Evolutionary conservation across 2,329 filamentous ascomycete species (phyloP).

Genomic region (Verticillium dahliae): DNA sequence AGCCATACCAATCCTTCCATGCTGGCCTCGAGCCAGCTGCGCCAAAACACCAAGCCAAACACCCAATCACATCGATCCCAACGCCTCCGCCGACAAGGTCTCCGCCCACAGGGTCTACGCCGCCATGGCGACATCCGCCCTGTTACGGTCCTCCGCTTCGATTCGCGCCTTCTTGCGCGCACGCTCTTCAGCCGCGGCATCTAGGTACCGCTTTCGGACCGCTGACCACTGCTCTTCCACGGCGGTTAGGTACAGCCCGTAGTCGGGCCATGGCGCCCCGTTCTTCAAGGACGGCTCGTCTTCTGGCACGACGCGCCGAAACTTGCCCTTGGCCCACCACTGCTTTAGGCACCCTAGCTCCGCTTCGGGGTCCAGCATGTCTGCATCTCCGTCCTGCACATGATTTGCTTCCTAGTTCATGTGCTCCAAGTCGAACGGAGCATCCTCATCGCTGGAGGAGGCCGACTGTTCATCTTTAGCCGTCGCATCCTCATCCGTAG

Average conservation of each 20-base stretch:
- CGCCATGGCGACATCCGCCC: background rate
- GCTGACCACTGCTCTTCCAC: background rate
- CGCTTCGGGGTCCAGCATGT: background rate
- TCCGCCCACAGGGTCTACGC: background rate
- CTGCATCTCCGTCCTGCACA: background rate
- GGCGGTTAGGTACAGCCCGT: background rate
- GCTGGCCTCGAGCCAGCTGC: background rate
- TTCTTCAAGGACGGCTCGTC: background rate
- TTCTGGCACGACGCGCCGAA: background rate
- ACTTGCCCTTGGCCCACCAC: background rate
- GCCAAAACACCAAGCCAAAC: background rate
- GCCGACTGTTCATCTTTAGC: background rate
- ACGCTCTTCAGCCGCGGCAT: background rate
- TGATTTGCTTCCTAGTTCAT: background rate
- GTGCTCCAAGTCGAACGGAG: background rate
- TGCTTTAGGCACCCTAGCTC: background rate
- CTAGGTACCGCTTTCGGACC: background rate
- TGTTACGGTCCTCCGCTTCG: background rate
- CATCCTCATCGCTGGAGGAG: background rate
- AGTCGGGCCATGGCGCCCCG: background rate
- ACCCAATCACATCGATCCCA: background rate
- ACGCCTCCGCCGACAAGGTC: background rate
- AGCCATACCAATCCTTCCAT: background rate
- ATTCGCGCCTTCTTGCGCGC: background rate
- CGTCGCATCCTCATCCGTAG: conserved; percentile 12